Evolutionary conservation across 2,329 filamentous ascomycete genomes (phyloP), one percentile per base, ranked within the genome.

Genomic region (Sporothrix schenckii): DNA sequence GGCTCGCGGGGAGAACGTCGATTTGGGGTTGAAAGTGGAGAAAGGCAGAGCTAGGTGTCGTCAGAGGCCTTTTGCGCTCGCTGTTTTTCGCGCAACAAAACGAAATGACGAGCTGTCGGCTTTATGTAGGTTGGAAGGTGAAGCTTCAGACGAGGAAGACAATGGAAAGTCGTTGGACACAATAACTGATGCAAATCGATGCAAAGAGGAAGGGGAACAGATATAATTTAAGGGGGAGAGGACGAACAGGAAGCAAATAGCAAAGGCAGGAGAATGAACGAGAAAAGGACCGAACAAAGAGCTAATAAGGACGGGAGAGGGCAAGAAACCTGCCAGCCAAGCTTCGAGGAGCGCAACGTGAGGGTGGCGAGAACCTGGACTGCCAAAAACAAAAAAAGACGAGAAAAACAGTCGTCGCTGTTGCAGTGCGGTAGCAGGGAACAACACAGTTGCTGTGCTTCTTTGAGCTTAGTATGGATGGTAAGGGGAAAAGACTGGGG

Each of bases 31-130:
- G 54, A 66, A 67, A 63, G 69, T 65, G 66, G 69, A 71, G 56
- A 66, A 69, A 52, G 27, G n/a, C 19, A 53, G 24, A 65, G 66
- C 69, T 68, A 53, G 58, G 60, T 30, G 56, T 56, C 61, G 69
- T 63, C 54, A 70, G 69, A 68, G 58, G 47, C 34, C 50, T 49
- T 61, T 21, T 58, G 10, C 47, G 16, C 49, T 67, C 34, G 69
- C 63, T 67, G 65, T 63, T 70, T 70, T 68, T 68, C 49, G 21
- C 65, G 69, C 69, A 70, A 68, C 69, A 60, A 68, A 61, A 68
- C 14, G 49, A 66, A 63, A 69, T 69, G 27, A 61, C 47, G 47
- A 61, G 67, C 44, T 69, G 54, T 21, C 67, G 44, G 19, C 41
- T 69, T 61, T 69, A 44, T 24, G 53, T 11, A 44, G 41, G 53